Evolutionary conservation across 2,329 filamentous ascomycete species (phyloP).

Genomic region (Penicillium carneum): DNA sequence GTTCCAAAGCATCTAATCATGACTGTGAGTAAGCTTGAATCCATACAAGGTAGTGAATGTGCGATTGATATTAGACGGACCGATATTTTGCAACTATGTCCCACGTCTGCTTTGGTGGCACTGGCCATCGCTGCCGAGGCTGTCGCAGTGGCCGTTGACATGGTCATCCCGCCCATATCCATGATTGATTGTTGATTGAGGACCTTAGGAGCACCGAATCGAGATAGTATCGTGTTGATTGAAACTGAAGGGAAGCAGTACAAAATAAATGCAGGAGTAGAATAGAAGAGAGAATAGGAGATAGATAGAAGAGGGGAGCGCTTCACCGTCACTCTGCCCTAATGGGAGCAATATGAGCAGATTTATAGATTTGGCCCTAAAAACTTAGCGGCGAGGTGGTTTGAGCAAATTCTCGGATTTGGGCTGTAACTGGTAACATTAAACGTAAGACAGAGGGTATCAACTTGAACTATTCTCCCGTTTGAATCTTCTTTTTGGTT

Average conservation of each 20-base stretch:
- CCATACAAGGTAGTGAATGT: not conserved
- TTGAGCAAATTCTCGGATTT: constrained; percentile 17
- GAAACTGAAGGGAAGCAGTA: not conserved
- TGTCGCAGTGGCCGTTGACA: constrained; percentile 10
- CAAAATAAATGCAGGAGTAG: not conserved
- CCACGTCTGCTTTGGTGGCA: not conserved
- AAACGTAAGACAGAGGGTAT: constrained; percentile 19
- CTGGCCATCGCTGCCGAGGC: not conserved
- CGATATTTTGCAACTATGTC: constrained; percentile 12
- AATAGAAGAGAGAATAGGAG: not conserved
- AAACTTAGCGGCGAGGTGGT: constrained; percentile 8
- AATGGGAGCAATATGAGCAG: constrained; percentile 7
- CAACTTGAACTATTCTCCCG: constrained; percentile 12
- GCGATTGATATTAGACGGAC: constrained; percentile 5
- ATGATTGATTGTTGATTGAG: not conserved
- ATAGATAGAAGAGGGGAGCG: not conserved
- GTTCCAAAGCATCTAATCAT: constrained; percentile 36
- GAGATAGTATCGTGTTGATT: not conserved
- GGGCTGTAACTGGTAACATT: constrained; percentile 5
- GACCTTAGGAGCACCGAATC: not conserved
- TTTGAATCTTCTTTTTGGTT: not conserved
- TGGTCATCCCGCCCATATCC: constrained; percentile 14
- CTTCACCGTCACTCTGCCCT: not conserved
- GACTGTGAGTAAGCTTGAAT: not conserved
- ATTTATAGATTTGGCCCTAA: constrained; percentile 9